A percentile compares a stretch with the other conserved stretches of the same genome.
Evolutionary conservation across 176 grass and related monocot genomes (phyloP).

Genomic region (Zizania latifolia): DNA sequence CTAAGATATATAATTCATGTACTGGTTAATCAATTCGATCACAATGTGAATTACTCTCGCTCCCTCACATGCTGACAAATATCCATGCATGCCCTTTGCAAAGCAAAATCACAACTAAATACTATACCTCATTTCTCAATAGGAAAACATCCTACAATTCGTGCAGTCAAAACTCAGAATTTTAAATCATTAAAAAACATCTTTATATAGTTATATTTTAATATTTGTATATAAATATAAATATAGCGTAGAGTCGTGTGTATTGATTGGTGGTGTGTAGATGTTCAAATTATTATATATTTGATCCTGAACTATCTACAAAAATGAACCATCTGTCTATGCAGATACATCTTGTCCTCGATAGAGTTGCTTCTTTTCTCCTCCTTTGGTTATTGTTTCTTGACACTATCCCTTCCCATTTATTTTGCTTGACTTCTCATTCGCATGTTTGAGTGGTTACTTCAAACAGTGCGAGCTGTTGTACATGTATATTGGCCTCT

Average conservation of each 20-base stretch:
- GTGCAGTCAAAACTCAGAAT: too few relatives aligned
- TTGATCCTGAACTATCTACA: background rate
- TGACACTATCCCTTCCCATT: constrained; percentile 22
- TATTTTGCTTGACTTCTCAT: constrained; percentile 43
- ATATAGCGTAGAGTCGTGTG: too few relatives aligned
- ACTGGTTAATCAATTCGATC: background rate
- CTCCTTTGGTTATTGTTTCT: constrained; percentile 17
- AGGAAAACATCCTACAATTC: too few relatives aligned
- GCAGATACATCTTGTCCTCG: background rate
- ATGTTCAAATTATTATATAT: too few relatives aligned
- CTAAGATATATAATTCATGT: background rate
- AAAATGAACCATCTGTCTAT: background rate
- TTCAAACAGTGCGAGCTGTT: constrained; percentile 9
- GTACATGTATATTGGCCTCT: constrained; percentile 28
- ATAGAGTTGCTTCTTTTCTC: background rate
- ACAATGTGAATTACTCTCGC: constrained; percentile 3
- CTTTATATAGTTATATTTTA: too few relatives aligned
- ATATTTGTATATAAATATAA: too few relatives aligned
- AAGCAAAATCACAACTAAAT: background rate
- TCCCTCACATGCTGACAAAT: background rate
- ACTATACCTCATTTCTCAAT: too few relatives aligned
- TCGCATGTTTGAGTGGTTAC: constrained; percentile 25
- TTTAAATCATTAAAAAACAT: too few relatives aligned
- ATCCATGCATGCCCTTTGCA: background rate
- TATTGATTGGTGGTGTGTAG: too few relatives aligned